Percentiles rank a stretch among this genome's conserved stretches.
phyloP scores from a whole-genome alignment of 116 monocot genomes.

The Phalaenopsis hybrid region DNA sequence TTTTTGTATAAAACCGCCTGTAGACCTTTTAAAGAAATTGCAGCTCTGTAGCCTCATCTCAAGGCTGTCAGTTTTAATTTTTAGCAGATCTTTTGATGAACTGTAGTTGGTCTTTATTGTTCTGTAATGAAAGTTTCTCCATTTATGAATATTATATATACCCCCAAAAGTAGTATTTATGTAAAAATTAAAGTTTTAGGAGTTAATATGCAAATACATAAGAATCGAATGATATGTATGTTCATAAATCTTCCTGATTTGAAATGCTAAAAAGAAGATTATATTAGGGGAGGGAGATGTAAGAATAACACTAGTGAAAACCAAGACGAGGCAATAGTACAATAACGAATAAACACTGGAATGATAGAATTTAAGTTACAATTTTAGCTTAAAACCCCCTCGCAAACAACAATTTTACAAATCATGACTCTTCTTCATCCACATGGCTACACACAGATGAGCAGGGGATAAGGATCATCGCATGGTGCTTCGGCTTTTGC shows the following conservation, averaged over 20 bases:
- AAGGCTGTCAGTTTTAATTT: no score
- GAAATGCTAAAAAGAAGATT: no score
- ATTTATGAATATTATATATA: no score
- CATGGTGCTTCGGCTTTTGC: slow-evolving; percentile 10
- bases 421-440: neutral
- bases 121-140: no score
- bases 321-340: neutral
- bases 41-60: neutral
- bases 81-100: no score
- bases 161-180: no score
- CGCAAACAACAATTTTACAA: neutral
- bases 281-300: no score
- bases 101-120: no score
- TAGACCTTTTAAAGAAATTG: neutral
- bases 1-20: neutral
- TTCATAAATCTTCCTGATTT: no score
- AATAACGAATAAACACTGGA: neutral
- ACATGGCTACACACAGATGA: neutral
- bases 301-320: neutral
- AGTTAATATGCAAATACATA: no score
- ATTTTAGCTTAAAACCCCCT: neutral
- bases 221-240: no score
- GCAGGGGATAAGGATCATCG: neutral
- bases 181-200: no score
- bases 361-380: neutral